A percentile compares a stretch with the other conserved stretches of the same genome.
These are phyloP conservation scores for Pythium diclinum DNA, from an alignment of 352 stramenopile species.

Conservation along the genomic window DNA sequence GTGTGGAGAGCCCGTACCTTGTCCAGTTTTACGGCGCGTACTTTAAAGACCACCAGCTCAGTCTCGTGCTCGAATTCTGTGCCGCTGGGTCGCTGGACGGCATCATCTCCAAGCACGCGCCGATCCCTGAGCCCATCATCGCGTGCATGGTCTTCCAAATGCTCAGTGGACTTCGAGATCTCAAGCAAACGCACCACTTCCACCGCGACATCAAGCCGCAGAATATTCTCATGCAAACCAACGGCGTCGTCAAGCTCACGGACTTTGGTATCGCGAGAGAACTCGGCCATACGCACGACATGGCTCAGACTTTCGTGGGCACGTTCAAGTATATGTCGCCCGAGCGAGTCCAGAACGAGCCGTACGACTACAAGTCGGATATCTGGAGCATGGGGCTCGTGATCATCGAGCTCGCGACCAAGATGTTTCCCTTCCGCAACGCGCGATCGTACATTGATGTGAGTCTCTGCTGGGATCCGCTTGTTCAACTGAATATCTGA, in stretches of 20 bases:
- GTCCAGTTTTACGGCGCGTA: conserved; percentile 70
- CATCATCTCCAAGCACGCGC: conserved; percentile 26
- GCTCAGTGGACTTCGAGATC: conserved; percentile 51
- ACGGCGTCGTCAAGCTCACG: conserved; percentile 78
- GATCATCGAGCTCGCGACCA: conserved; percentile 66
- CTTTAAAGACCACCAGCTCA: conserved; percentile 70
- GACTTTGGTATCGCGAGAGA: conserved; percentile 74
- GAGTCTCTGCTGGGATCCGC: conserved; percentile 6
- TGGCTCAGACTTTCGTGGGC: conserved; percentile 87
- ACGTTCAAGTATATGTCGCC: conserved; percentile 94
- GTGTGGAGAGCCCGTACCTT: conserved; percentile 59
- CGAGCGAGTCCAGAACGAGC: conserved; percentile 85
- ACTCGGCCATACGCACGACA: conserved; percentile 62
- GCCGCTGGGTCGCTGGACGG: conserved; percentile 58
- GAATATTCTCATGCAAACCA: conserved; percentile 88
- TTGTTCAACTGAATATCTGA: not conserved
- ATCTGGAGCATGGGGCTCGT: conserved; percentile 78
- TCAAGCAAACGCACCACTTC: conserved; percentile 76
- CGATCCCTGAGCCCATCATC: conserved; percentile 47
- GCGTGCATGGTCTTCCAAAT: conserved; percentile 62
- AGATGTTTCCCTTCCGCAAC: conserved; percentile 49
- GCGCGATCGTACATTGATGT: conserved; percentile 70
- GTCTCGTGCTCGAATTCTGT: conserved; percentile 66
- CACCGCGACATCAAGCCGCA: conserved; percentile 93
- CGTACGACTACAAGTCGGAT: conserved; percentile 79